Percentiles rank a stretch among this genome's conserved stretches.
Evolutionary conservation across 2,329 filamentous ascomycete species (phyloP).

Genomic region (Phaeosphaeria sp.): DNA sequence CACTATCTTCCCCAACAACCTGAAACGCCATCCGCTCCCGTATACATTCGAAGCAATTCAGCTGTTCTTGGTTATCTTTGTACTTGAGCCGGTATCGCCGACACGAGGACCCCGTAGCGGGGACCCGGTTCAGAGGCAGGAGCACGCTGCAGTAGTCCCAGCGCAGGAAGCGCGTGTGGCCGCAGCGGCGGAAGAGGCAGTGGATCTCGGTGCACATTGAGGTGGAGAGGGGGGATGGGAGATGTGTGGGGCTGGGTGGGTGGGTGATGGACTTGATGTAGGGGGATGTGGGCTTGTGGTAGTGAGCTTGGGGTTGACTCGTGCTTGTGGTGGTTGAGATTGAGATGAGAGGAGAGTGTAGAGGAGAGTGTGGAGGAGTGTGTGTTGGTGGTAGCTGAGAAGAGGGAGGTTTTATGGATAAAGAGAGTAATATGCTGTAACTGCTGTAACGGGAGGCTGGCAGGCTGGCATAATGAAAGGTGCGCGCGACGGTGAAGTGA

Average conservation of each 20-base stretch:
- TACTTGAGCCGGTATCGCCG: constrained; percentile 12
- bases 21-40: constrained; percentile 1
- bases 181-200: constrained; percentile 15
- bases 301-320: no score
- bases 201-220: constrained; percentile 20
- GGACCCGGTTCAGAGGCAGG: background rate
- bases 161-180: constrained; percentile 10
- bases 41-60: constrained; percentile 17
- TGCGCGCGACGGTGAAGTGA: no score
- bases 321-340: no score
- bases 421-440: no score
- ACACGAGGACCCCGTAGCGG: constrained; percentile 11
- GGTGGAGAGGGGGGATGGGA: background rate
- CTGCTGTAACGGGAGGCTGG: no score
- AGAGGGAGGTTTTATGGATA: no score
- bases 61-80: constrained; percentile 11
- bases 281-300: background rate
- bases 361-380: no score
- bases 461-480: no score
- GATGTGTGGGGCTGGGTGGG: background rate
- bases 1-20: background rate
- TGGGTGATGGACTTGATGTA: background rate
- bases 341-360: no score
- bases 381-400: no score
- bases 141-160: constrained; percentile 24